Conservation (phyloP, 2,329 filamentous ascomycete species). For the Trichoderma brevicompactum region DNA sequence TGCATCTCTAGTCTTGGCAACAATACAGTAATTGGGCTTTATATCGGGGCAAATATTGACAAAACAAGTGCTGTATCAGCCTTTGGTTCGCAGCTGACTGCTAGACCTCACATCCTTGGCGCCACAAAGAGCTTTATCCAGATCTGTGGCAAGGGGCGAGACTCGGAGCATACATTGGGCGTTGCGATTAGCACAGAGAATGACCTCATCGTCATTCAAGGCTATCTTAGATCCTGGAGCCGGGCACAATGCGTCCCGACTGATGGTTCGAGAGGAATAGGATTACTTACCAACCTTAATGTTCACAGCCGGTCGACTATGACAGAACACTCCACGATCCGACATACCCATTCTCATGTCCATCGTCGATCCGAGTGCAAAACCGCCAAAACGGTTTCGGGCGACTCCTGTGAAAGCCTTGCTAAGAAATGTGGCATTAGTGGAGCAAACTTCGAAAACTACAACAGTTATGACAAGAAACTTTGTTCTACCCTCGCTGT, state of each 20-base stretch:
- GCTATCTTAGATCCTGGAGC: neutral
- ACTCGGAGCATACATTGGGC: neutral
- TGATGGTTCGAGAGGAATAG: too few relatives aligned
- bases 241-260: neutral
- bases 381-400: neutral
- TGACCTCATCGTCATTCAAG: neutral
- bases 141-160: neutral
- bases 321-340: too few relatives aligned
- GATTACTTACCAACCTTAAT: too few relatives aligned
- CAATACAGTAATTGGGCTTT: too few relatives aligned
- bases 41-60: too few relatives aligned
- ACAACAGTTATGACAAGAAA: conserved; percentile 41
- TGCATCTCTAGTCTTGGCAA: too few relatives aligned
- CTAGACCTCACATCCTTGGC: too few relatives aligned
- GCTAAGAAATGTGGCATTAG: neutral
- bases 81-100: too few relatives aligned
- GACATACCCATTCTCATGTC: too few relatives aligned
- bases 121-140: neutral
- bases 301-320: too few relatives aligned
- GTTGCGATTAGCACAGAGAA: neutral
- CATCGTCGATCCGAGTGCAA: neutral
- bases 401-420: neutral
- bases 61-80: too few relatives aligned
- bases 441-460: conserved; percentile 35
- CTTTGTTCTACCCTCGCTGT: conserved; percentile 41